Evolutionary conservation across 1,139 yeast genomes (phyloP), one percentile per base, ranked within the genome.

Genomic region (Suzukiozyma palmioleophila): DNA sequence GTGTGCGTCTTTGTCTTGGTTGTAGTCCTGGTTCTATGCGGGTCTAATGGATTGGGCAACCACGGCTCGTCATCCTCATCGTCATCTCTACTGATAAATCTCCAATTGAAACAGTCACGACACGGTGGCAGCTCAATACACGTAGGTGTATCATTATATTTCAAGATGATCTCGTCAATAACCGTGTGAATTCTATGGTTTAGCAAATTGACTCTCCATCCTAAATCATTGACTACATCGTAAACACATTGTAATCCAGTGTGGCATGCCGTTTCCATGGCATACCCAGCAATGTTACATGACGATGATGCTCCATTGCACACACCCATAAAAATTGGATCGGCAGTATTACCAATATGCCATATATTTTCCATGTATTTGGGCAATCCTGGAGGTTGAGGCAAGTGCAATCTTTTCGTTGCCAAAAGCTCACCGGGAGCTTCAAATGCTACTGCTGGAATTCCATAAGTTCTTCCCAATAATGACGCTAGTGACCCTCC

Each of bases 341-440:
- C 99, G 0, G 96, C 98, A 1, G 95, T 92, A 57, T 92, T 92
- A 6, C 98, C 98, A 57, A 92, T 66, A 57, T 94, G 97, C 95
- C 96, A 92, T 14, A 94, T 77, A 49, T 88, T 84, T 53, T 90
- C 97, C 60, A 77, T 67, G 54, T 82, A 77, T 13, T 71, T 64
- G 0, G 97, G 95, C 14, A 88, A 60, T 1, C 96, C 96, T 0
- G 98, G 98, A 2, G 97, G 95, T 62, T 77, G 75, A 0, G 99
- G 99, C 41, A 92, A 71, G 62, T 90, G 97, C 35, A 92, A 68
- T 49, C 99, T 73, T 49, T 73, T 74, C 0, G 92, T 75, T 1
- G 99, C 94, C 41, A 94, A 65, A 59, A 79, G 66, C 52, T 94
- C 98, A 2, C 96, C 97, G 0, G 97, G 97, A 0, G 97, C 88